A percentile compares a stretch with the other conserved stretches of the same genome.
Evolutionary conservation across 2,329 filamentous ascomycete genomes (phyloP).

Genomic region (Fusarium neocosmosporiellum): DNA sequence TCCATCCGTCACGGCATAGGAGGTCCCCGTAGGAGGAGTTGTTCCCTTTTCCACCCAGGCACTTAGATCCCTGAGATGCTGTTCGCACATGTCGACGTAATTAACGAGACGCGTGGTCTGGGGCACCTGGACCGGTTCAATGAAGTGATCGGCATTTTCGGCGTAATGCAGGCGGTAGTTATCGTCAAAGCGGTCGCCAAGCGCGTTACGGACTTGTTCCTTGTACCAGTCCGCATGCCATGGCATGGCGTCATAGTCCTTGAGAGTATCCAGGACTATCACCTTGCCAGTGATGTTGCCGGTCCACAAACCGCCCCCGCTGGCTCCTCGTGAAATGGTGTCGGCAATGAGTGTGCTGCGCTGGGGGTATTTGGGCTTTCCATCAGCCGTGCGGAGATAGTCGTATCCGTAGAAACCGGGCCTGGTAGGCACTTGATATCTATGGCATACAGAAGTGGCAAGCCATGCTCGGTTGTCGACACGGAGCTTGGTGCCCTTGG

Average conservation of each 20-base stretch:
- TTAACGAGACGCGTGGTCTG: slow-evolving; percentile 7
- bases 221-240: slow-evolving; percentile 42
- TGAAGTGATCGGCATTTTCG: slow-evolving; percentile 34
- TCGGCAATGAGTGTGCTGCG: neutral
- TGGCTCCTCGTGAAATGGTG: neutral
- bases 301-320: neutral
- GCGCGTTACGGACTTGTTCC: slow-evolving; percentile 8
- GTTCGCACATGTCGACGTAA: slow-evolving; percentile 26
- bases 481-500: neutral
- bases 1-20: slow-evolving; percentile 11
- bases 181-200: slow-evolving; percentile 20
- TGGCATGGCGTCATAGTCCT: slow-evolving; percentile 36
- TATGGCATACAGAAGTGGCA: slow-evolving; percentile 17
- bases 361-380: slow-evolving; percentile 1
- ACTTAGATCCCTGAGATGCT: slow-evolving; percentile 33
- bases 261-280: slow-evolving; percentile 36
- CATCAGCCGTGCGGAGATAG: neutral
- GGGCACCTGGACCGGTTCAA: neutral
- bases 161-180: slow-evolving; percentile 35
- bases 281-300: slow-evolving; percentile 33
- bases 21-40: slow-evolving; percentile 11
- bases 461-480: slow-evolving; percentile 26
- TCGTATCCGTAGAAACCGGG: slow-evolving; percentile 7
- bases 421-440: slow-evolving; percentile 23
- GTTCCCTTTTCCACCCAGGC: slow-evolving; percentile 32